Evolutionary conservation across 1,284 basidiomycete genomes (phyloP), one percentile per base, ranked within the genome.

Genomic region (Sanghuangporus weigelae): DNA sequence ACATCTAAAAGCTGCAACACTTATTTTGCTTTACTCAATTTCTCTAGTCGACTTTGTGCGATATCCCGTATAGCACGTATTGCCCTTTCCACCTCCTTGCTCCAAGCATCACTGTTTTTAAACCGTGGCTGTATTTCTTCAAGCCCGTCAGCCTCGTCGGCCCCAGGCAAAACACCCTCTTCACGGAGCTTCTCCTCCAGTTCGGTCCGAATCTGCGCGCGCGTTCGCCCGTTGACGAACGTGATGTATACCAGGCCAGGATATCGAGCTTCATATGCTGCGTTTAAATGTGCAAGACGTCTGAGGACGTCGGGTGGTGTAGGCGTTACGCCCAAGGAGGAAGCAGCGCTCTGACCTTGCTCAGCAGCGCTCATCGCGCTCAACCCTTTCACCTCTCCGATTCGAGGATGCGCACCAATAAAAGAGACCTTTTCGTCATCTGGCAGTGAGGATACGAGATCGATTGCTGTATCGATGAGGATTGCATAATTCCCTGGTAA

Each of bases 211-310:
- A 96, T 87, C 54, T 75, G 81, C 35, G 82, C 81, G 54, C 94
- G 80, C 61, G 84, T 82, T 63, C 95, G 82, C 39, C 92, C 92
- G 71, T 94, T 93, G 53, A 96, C 95, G 71, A 95, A 96, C 2
- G 93, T 96, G 75, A 96, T 91, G 71, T 93, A 96, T 31, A 89
- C 80, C 65, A 96, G 74, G 1, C 87, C 86, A 0, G 90, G 87
- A 70, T 87, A 96, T 58, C 77, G 77, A 31, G 72, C 76, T 72
- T 93, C 91, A 71, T 96, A 96, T 64, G 85, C 83, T 7, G 77
- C 78, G 69, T 96, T 96, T 57, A 96, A 81, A 68, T 87, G 80
- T 42, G 71, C 79, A 12, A 87, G 78, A 8, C 89, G 82, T 8
- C 73, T 79, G 16, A 92, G 76, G 26, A 92, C 84, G 65, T 84